Conservation (phyloP, 2,329 filamentous ascomycete genomes). For the Scopulariopsis brevicaulis region DNA sequence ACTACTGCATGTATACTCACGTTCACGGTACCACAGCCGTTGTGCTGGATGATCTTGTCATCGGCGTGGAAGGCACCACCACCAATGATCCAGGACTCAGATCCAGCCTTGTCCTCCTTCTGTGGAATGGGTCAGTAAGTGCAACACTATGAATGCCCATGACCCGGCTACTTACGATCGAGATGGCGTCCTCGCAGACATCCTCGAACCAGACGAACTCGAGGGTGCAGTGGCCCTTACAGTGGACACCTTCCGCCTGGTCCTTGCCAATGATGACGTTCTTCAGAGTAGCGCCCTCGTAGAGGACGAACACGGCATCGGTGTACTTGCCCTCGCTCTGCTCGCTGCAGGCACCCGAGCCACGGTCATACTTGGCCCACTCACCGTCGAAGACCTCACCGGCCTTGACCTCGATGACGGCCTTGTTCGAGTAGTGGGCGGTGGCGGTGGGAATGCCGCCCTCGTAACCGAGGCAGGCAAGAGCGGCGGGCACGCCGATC, state of each 20-base stretch:
- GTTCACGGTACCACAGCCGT: conserved; percentile 28
- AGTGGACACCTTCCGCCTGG: conserved; percentile 34
- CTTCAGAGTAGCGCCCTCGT: conserved; percentile 26
- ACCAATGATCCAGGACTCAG: conserved; percentile 24
- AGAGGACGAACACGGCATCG: conserved; percentile 30
- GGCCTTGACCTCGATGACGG: conserved; percentile 19
- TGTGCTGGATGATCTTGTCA: conserved; percentile 36
- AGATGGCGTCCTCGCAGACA: conserved; percentile 33
- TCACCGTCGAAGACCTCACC: conserved; percentile 18
- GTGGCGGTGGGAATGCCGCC: conserved; percentile 18
- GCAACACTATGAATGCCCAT: no score
- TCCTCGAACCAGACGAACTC: conserved; percentile 35
- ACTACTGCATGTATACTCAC: background rate
- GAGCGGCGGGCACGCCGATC: conserved; percentile 9
- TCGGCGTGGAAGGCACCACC: conserved; percentile 32
- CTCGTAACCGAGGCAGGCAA: conserved; percentile 14
- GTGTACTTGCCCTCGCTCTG: conserved; percentile 19
- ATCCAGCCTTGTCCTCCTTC: conserved; percentile 11
- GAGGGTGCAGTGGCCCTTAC: conserved; percentile 26
- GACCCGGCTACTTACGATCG: conserved; percentile 11
- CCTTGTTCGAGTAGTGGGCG: conserved; percentile 14
- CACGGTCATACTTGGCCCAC: conserved; percentile 23
- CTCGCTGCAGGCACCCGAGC: conserved; percentile 16
- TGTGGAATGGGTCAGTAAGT: background rate
- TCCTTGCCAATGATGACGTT: conserved; percentile 34